Base-by-base conservation (phyloP, 495 filamentous ascomycete genomes). In the Neurospora sp. region DNA sequence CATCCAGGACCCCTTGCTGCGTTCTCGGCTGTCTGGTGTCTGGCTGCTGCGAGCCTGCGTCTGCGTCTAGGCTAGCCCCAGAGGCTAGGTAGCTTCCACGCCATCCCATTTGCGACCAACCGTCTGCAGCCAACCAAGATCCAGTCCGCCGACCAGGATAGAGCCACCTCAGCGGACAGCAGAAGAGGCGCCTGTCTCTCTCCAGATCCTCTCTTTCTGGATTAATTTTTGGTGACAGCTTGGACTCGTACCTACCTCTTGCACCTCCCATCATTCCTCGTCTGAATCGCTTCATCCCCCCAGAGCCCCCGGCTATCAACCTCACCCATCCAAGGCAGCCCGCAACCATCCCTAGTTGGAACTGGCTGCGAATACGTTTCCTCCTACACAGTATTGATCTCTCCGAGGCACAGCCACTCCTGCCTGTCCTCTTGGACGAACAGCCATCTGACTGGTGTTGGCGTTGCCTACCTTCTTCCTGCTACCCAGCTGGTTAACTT, bases 401-500 rank as follows among this genome's bases (percentile, higher is more conserved):
- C 31, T 65, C 7, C 14, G 53, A 65, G 53, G 53, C 27, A 48
- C 69, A 70, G 20, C 70, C 31, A 20, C 27, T 59, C 41, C 12
- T 48, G 70, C 42, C 37, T 20, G 7, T 48, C 35, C 18, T 71
- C 70, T 71, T 35, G 70, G 70, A 42, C 70, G 14, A 22, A 48
- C 42, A 59, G 27, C 40, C 53, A 65, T 37, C 53, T 65, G 53
- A 65, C 53, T 65, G 53, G 53, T 65, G 53, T 65, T 65, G 53
- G 14, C 53, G 53, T 65, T 65, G 53, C 27, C 53, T 65, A 65
- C 22, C 18, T 65, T 65, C 53, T 65, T 65, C 53, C 27, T 65
- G 53, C 53, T 65, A 8, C 27, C 71, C 74, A 70, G 40, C 71
- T 69, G 75, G 76, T 74, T 79, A 44, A 71, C 69, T 74, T 76